Percentiles rank a stretch among this genome's conserved stretches.
Evolutionary conservation across 345 rosid species (phyloP).

Genomic region (Lumnitzera littorea): DNA sequence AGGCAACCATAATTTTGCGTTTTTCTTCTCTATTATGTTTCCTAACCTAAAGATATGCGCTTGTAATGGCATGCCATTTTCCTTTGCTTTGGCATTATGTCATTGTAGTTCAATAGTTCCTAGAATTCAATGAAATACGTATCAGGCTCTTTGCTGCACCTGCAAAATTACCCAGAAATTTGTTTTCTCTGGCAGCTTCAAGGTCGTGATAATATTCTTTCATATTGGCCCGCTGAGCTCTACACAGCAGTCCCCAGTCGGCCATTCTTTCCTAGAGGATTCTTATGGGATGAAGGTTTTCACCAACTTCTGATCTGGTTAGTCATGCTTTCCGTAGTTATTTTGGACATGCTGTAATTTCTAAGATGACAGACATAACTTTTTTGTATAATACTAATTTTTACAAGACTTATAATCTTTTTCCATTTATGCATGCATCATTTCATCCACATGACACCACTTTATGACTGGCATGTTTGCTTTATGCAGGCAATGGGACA

Average conservation of each 20-base stretch:
- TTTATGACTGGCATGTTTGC: slow-evolving; percentile 7
- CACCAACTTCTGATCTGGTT: slow-evolving; percentile 86
- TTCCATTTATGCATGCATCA: neutral
- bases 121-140: no score
- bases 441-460: neutral
- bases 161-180: slow-evolving; percentile 20
- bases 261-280: slow-evolving; percentile 84
- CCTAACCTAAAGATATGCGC: no score
- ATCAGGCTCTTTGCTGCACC: no score
- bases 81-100: no score
- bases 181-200: slow-evolving; percentile 38
- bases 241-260: slow-evolving; percentile 96
- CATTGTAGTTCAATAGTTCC: no score
- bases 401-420: slow-evolving; percentile 7
- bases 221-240: slow-evolving; percentile 94
- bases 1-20: no score
- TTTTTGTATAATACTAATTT: neutral
- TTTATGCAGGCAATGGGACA: slow-evolving; percentile 86
- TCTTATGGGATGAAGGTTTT: slow-evolving; percentile 99
- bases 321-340: slow-evolving; percentile 12
- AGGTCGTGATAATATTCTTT: slow-evolving; percentile 38
- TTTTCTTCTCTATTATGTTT: no score
- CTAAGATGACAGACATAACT: no score
- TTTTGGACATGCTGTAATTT: no score
- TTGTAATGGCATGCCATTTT: no score